These are phyloP conservation scores for Septoria linicola DNA, from an alignment of 2,329 filamentous ascomycete genomes.

Conservation along the genomic window DNA sequence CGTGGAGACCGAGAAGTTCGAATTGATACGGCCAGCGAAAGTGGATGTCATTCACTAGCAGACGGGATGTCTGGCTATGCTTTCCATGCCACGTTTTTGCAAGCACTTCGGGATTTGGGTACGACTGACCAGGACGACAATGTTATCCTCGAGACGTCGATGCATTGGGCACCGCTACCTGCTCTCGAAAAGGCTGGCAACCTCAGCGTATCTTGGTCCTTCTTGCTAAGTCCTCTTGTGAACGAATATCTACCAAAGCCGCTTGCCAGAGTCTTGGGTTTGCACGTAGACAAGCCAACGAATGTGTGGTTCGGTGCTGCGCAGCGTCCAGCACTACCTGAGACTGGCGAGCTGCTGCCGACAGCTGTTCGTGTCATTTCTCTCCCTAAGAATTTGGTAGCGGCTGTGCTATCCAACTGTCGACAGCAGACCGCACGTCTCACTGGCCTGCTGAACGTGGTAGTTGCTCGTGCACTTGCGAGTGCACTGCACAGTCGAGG, in stretches of 20 bases:
- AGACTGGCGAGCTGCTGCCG: slow-evolving; percentile 8
- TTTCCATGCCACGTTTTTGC: slow-evolving; percentile 47
- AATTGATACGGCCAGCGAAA: slow-evolving; percentile 33
- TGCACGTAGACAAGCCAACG: slow-evolving; percentile 35
- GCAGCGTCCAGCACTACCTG: slow-evolving; percentile 14
- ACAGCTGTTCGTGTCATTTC: slow-evolving; percentile 39
- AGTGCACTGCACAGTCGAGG: slow-evolving; percentile 29
- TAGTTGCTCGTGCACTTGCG: slow-evolving; percentile 44
- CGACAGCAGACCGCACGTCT: slow-evolving; percentile 42
- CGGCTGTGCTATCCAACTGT: slow-evolving; percentile 34
- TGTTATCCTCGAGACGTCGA: slow-evolving; percentile 20
- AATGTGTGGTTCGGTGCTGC: slow-evolving; percentile 29
- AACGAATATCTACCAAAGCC: slow-evolving; percentile 41
- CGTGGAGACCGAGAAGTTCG: slow-evolving; percentile 41
- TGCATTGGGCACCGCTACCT: slow-evolving; percentile 23
- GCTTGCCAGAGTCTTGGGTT: slow-evolving; percentile 36
- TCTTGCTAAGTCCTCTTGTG: slow-evolving; percentile 44
- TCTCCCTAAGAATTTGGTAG: slow-evolving; percentile 34
- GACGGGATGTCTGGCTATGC: slow-evolving; percentile 46
- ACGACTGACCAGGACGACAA: slow-evolving; percentile 1
- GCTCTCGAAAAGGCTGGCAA: slow-evolving; percentile 43
- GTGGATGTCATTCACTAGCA: slow-evolving; percentile 48
- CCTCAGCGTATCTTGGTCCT: slow-evolving; percentile 48
- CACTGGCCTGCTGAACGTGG: slow-evolving; percentile 44
- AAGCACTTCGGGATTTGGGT: slow-evolving; percentile 21